These are phyloP conservation scores for Solanum habrochaites DNA, from an alignment of 257 asterid species.

Conservation along the genomic window DNA sequence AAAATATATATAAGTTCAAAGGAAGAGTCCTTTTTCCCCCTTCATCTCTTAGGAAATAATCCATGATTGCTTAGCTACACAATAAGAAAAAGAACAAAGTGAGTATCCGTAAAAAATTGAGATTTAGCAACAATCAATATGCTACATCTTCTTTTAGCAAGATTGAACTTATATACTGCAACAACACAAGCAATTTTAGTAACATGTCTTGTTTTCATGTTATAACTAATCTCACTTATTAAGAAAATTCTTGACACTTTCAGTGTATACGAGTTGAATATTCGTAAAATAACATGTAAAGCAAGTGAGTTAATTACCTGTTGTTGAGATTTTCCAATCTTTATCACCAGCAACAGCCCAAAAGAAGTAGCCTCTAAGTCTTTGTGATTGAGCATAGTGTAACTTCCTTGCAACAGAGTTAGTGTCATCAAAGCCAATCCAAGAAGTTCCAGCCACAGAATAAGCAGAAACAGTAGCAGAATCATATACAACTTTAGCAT, in stretches of 20 bases:
- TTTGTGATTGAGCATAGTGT: constrained; percentile 31
- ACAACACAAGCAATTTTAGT: not conserved
- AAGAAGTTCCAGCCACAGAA: constrained; percentile 44
- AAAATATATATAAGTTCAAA: no score
- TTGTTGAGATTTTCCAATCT: constrained; percentile 42
- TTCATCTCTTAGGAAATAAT: not conserved
- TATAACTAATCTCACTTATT: no score
- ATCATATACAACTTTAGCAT: constrained; percentile 46
- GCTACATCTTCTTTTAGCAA: not conserved
- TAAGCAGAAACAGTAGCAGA: constrained; percentile 40
- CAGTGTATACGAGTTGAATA: not conserved
- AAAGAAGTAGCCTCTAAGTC: constrained; percentile 66
- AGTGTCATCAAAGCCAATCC: constrained; percentile 76
- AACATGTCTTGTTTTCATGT: no score
- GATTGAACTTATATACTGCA: not conserved
- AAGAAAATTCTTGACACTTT: not conserved
- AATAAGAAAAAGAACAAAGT: not conserved
- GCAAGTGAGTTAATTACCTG: constrained; percentile 20
- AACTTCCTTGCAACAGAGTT: constrained; percentile 27
- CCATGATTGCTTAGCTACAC: constrained; percentile 43
- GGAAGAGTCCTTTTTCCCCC: not conserved
- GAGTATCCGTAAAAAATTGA: not conserved
- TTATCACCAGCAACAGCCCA: constrained; percentile 66
- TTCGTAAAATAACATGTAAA: not conserved
- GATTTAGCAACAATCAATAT: not conserved